phyloP scores from a whole-genome alignment of 1,139 yeast genomes.

The Geotrichum europaeum region DNA sequence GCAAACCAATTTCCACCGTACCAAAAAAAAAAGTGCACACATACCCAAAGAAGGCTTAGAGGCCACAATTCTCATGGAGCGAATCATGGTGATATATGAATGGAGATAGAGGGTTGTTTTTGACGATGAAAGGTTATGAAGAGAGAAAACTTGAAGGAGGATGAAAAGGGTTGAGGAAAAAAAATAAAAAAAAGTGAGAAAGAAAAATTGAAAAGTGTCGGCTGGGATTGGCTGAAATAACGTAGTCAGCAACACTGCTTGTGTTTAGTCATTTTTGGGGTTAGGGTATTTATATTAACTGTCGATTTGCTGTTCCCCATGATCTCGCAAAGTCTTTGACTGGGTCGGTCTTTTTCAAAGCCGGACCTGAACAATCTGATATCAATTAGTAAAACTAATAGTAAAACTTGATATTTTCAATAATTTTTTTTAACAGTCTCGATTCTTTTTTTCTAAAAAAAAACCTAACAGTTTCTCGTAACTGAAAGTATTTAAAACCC shows the following conservation, averaged over 20 bases:
- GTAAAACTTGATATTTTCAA: too few species aligned
- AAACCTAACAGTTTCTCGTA: too few species aligned
- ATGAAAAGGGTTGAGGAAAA: background rate
- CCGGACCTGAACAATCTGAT: background rate
- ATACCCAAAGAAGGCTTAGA: constrained; percentile 15
- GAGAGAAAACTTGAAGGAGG: background rate
- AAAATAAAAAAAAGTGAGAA: constrained; percentile 2
- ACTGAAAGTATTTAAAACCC: background rate
- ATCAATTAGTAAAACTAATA: background rate
- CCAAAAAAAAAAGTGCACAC: background rate
- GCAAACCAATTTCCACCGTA: background rate
- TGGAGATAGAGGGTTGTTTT: background rate
- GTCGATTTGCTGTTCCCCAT: too few species aligned
- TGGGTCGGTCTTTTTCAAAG: too few species aligned
- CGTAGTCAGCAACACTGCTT: background rate
- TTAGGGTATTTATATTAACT: background rate
- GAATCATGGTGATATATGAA: constrained; percentile 14
- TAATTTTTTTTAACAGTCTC: background rate
- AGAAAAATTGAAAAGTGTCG: constrained; percentile 10
- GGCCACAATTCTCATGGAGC: constrained; percentile 16
- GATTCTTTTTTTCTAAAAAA: background rate
- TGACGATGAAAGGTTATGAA: background rate
- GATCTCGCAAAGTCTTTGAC: too few species aligned
- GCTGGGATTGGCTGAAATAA: constrained; percentile 13
- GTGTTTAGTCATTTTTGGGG: background rate